Evolutionary conservation across 176 grass and related monocot species (phyloP), one percentile per base, ranked within the genome.

Genomic region (Juncus effusus): DNA sequence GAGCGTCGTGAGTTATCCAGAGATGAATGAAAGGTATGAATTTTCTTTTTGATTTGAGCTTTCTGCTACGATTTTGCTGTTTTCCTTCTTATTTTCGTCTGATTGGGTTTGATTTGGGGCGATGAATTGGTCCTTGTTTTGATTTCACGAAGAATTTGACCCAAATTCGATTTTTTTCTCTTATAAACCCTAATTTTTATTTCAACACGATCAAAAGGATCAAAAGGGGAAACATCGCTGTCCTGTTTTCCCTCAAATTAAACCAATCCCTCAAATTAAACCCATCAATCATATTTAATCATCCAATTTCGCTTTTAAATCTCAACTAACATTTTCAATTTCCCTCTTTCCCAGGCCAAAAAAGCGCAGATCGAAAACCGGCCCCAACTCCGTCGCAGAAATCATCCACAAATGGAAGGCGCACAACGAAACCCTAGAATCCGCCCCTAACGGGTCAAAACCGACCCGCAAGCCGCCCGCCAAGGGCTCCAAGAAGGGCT

Each of bases 401-500:
- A 88, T 81, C 0, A 84, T 97, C 38, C 57, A 58, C 10, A 52
- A 56, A 62, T 97, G 88, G 88, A 78, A 77, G 56, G 82, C 91
- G 60, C 82, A 77, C 13, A 97, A 92, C 61, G 55, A 74, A 35
- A 65, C 81, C 5, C 45, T 82, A 7, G 75, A 84, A 13, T 44
- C 39, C 8, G 47, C 50, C 60, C 36, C 64, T 12, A 40, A 61
- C 3, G 35, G 40, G 6, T 28, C 72, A 0, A 82, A 77, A 44
- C 69, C 12, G 0, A 3, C 60, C 14, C 76, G 64, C 14, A 93
- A 79, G 42, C 82, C 83, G 47, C 85, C 94, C 39, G 94, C 94
- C 11, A 97, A 86, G 60, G 93, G 94, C 45, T 99, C 94, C 1
- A 99, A 86, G 67, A 99, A 99, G 60, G 94, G 94, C 3, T 99